A percentile compares a stretch with the other conserved stretches of the same genome.
Evolutionary conservation across 352 stramenopile species (phyloP).

Genomic region (Globisporangium megalacanthum): DNA sequence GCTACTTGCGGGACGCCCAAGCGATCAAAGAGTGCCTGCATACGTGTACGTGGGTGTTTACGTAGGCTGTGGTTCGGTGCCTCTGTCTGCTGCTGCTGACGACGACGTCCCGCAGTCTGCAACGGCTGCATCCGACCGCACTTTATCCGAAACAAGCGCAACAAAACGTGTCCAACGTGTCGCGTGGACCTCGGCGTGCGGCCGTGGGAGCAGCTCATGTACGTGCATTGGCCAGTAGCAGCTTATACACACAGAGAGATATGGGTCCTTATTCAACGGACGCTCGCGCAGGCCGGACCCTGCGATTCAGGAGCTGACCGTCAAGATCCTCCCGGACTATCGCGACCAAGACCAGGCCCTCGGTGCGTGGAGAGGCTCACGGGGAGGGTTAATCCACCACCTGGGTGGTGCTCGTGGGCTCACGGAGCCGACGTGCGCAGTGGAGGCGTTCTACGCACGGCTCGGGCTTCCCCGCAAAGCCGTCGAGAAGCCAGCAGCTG

Average conservation of each 20-base stretch:
- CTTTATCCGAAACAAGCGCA: conserved; percentile 28
- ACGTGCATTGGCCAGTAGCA: not conserved
- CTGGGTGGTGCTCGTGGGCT: not conserved
- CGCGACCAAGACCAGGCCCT: conserved; percentile 31
- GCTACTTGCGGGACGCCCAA: conserved; percentile 64
- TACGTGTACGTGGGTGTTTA: conserved; percentile 39
- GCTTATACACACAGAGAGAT: not conserved
- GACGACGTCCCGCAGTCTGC: conserved; percentile 52
- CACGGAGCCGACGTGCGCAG: conserved; percentile 5
- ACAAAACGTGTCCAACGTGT: conserved; percentile 43
- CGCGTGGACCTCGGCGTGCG: conserved; percentile 37
- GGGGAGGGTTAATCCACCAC: no score
- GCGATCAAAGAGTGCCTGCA: conserved; percentile 78
- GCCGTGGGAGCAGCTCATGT: conserved; percentile 53
- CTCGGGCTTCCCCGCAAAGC: conserved; percentile 60
- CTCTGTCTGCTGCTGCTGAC: no score
- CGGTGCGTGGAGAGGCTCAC: conserved; percentile 22
- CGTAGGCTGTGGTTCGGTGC: no score
- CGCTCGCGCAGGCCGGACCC: conserved; percentile 34
- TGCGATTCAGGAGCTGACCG: conserved; percentile 44
- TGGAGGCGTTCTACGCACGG: conserved; percentile 32
- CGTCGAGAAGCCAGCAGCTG: conserved; percentile 9
- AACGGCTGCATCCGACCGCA: conserved; percentile 50
- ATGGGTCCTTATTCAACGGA: not conserved
- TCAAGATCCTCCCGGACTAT: conserved; percentile 46